Evolutionary conservation across 1,139 yeast genomes (phyloP), one percentile per base, ranked within the genome.

Genomic region (Diutina sp.): DNA sequence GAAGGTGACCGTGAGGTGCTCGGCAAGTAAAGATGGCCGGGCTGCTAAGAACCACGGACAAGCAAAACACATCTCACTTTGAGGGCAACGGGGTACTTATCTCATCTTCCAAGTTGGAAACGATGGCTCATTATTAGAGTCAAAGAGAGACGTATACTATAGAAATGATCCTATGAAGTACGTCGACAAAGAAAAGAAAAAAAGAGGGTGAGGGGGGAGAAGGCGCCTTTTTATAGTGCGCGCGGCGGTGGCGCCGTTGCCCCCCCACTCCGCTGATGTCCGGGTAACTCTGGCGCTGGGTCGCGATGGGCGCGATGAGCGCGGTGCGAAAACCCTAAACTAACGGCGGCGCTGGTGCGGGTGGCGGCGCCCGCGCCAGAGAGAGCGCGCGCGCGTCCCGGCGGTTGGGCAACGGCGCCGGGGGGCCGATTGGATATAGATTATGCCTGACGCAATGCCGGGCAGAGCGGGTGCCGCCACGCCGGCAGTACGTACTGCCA

Each of bases 21-120:
- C 29, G 51, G 51, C 73, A 73, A 72, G 71, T 70, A 72, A 81
- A 85, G 91, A 84, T 85, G 89, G 83, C 90, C 85, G 77, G 85
- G 80, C 78, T 82, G 83, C 90, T 76, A 82, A 89, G 86, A 77
- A 83, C 51, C 88, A 80, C 84, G 82, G 90, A 80, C 89, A 85
- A 85, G 89, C 91, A 86, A 83, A 80, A 79, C 67, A 57, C 59
- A 67, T 75, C 79, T 76, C 79, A 78, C 80, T 72, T 80, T 81
- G 95, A 88, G 96, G 96, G 95, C 82, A 80, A 82, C 83, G 85
- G 88, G 96, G 96, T 86, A 85, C 85, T 86, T 79, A 79, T 79
- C 95, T 88, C 96, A 90, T 90, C 95, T 86, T 85, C 96, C 95
- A 88, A 88, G 97, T 89, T 90, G 96, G 96, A 88, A 87, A 88